Evolutionary conservation across 345 rosid species (phyloP), one percentile per base, ranked within the genome.

Genomic region (Aegle marmelos): DNA sequence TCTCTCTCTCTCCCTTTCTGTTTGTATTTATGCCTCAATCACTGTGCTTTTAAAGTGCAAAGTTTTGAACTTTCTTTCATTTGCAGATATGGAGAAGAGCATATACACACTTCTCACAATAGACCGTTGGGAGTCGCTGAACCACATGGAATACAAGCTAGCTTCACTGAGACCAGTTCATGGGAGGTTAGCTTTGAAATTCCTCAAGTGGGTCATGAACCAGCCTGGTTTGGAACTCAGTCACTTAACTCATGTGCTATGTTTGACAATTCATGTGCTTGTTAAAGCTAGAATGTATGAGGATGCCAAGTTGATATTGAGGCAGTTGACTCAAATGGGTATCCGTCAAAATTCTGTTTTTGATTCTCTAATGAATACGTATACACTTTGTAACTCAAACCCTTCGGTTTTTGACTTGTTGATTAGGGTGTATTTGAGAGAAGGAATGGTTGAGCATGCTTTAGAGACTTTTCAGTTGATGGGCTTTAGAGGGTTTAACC

Each of bases 61-160:
- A 24, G 37, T 79, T 72, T 68, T 63, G 58, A 24, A 8, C 70
- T 25, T 21, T 66, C 21, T 27, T 7, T 6, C 6, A 65, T 31
- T 72, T 66, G 34, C 75, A 61, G 94, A 82, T 27, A 81, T 83
- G 95, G 98, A 91, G 85, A 87, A 84, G 77, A 92, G 99, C 76
- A 85, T 92, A 83, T 92, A 88, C 72, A 82, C 84, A 48, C 87
- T 93, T 76, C 93, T 95, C 59, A 93, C 98, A 5, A 83, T 93
- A 83, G 90, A 82, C 74, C 89, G 99, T 61, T 93, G 98, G 98
- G 92, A 93, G 73, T 95, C 97, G 37, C 86, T 95, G 68, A 95
- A 91, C 81, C 92, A 86, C 82, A 93, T 93, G 97, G 86, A 86
- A 3, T 95, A 95, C 80, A 92, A 76, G 75, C 84, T 88, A 58